Evolutionary conservation across 495 filamentous ascomycete genomes (phyloP).

Genomic region (Immersiella caudata): DNA sequence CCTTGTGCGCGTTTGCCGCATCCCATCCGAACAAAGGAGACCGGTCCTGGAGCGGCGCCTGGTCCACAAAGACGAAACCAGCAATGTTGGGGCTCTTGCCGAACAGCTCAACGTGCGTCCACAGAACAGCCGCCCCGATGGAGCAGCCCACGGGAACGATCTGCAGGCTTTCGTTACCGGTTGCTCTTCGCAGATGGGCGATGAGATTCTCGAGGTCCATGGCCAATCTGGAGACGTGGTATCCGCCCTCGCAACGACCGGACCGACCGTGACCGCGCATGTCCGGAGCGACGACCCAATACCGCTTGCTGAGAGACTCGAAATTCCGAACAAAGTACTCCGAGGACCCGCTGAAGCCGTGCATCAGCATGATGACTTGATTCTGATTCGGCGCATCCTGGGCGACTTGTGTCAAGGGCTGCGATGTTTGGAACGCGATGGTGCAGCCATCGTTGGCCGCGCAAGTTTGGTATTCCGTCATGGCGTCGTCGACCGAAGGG

Average conservation of each 20-base stretch:
- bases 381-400: background rate
- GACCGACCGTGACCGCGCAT: slow-evolving; percentile 49
- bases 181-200: slow-evolving; percentile 25
- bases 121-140: slow-evolving; percentile 50
- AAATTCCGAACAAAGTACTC: slow-evolving; percentile 48
- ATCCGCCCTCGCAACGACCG: slow-evolving; percentile 37
- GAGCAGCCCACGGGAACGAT: slow-evolving; percentile 46
- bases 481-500: background rate
- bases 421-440: slow-evolving; percentile 40
- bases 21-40: slow-evolving; percentile 34
- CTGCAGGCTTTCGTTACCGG: slow-evolving; percentile 2
- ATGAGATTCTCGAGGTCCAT: slow-evolving; percentile 45
- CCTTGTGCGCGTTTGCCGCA: slow-evolving; percentile 36
- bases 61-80: slow-evolving; percentile 50
- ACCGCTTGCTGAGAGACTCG: slow-evolving; percentile 22
- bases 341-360: slow-evolving; percentile 52
- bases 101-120: slow-evolving; percentile 50
- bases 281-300: slow-evolving; percentile 48
- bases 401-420: slow-evolving; percentile 15
- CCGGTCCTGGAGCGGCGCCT: slow-evolving; percentile 50
- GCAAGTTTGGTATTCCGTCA: slow-evolving; percentile 33
- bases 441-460: slow-evolving; percentile 38
- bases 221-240: slow-evolving; percentile 50
- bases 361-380: slow-evolving; percentile 40
- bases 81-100: slow-evolving; percentile 33